Conservation (phyloP, 1,284 basidiomycete genomes). For the Lentinula novae-zelandiae region DNA sequence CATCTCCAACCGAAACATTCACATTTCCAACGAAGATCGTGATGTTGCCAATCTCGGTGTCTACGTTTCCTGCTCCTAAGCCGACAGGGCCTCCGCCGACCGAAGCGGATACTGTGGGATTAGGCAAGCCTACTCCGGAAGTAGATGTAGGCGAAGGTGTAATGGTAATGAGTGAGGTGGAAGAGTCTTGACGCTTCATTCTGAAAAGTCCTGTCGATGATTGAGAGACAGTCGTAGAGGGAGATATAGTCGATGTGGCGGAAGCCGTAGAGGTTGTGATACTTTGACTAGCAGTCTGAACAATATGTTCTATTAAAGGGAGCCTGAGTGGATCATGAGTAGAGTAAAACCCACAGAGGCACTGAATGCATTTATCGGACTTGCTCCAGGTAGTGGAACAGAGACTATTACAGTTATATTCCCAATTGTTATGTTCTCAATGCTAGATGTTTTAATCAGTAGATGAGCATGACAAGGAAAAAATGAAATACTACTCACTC, state of each 20-base stretch:
- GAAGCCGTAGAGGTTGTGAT: conserved; percentile 15
- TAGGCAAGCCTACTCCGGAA: background rate
- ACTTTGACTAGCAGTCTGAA: conserved; percentile 9
- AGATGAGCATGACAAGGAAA: background rate
- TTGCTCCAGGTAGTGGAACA: conserved; percentile 19
- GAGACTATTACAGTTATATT: conserved; percentile 19
- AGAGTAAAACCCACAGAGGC: conserved; percentile 13
- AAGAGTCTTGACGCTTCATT: conserved; percentile 14
- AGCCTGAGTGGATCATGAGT: background rate
- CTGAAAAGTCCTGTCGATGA: conserved; percentile 16
- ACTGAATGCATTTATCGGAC: conserved; percentile 20
- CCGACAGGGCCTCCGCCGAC: conserved; percentile 16
- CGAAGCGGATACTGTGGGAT: conserved; percentile 14
- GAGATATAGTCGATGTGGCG: conserved; percentile 15
- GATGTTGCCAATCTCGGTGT: conserved; percentile 20
- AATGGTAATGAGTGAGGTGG: background rate
- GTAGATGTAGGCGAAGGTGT: conserved; percentile 9
- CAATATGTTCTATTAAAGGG: background rate
- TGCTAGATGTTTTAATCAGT: conserved; percentile 7
- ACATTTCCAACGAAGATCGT: conserved; percentile 19
- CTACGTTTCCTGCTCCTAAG: conserved; percentile 16
- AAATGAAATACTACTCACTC: conserved; percentile 12
- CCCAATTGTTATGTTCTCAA: conserved; percentile 18
- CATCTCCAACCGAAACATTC: conserved; percentile 18
- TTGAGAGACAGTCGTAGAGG: conserved; percentile 13